Evolutionary conservation across 352 stramenopile genomes (phyloP), one percentile per base, ranked within the genome.

Genomic region (Globisporangium cederbergense): DNA sequence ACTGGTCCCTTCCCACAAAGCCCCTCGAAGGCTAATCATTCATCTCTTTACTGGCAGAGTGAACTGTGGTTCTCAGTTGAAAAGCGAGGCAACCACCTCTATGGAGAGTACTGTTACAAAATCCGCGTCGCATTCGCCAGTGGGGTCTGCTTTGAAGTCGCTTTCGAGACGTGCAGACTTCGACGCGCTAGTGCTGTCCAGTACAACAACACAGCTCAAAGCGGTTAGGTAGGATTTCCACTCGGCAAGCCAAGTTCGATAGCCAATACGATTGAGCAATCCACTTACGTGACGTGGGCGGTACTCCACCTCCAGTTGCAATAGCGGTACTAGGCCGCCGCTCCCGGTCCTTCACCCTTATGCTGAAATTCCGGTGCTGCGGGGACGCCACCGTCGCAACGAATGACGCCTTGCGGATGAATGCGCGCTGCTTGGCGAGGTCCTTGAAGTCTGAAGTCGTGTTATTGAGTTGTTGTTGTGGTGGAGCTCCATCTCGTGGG

Each of bases 341-440:
- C 40, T 64, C 51, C 6, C 43, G 58, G n/a, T 69, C 28, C 53
- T 43, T 71, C 18, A 64, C 62, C 13, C 54, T 55, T 7, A 60
- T 32, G 38, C 36, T 60, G 32, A 58, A 18, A 25, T 74, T 79
- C 54, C 72, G 42, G 4, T 77, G 3, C 64, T 50, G n/a, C 10
- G 71, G 53, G 0, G 67, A 70, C 5, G 54, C 8, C n/a, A 72
- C 50, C 1, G 60, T 67, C 11, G 52, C 58, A 20, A 72, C 58
- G 13, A 75, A 50, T 42, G 76, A 80, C 2, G 70, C 64, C 36
- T 88, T 89, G 43, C 75, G 68, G 42, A 85, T 74, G 58, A 88
- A 88, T 13, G 81, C 81, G 9, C 81, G 79, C 67, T 90, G 79
- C 63, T 85, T 88, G 4, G 77, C 67, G 11, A 90, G 72, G 8